Percentiles rank a stretch among this genome's conserved stretches.
These are phyloP conservation scores for Aspergillus cristatus DNA, from an alignment of 495 filamentous ascomycete species.

Conservation along the genomic window DNA sequence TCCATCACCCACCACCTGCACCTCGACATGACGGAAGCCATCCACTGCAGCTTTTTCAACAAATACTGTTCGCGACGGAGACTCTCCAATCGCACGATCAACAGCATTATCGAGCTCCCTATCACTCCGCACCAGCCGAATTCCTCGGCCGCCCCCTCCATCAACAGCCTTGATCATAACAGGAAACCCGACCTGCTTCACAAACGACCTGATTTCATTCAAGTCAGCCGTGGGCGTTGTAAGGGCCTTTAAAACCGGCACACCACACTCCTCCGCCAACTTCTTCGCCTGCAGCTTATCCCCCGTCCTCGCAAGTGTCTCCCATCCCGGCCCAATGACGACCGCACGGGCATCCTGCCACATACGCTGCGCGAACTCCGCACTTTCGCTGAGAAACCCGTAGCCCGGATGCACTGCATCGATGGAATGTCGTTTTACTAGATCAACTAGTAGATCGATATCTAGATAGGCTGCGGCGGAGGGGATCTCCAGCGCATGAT, in stretches of 20 bases:
- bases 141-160: constrained; percentile 44
- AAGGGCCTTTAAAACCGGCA: constrained; percentile 45
- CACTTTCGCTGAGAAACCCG: constrained; percentile 52
- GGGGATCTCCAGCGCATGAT: constrained; percentile 37
- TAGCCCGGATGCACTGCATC: constrained; percentile 54
- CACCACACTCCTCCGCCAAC: constrained; percentile 43
- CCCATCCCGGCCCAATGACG: constrained; percentile 47
- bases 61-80: constrained; percentile 43
- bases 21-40: constrained; percentile 47
- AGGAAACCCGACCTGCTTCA: constrained; percentile 37
- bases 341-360: constrained; percentile 37
- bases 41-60: constrained; percentile 43
- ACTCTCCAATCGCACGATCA: constrained; percentile 37
- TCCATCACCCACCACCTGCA: constrained; percentile 51
- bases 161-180: constrained; percentile 50
- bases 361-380: constrained; percentile 44
- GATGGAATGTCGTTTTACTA: constrained; percentile 40
- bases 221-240: constrained; percentile 29
- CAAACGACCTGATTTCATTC: constrained; percentile 34
- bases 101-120: constrained; percentile 33
- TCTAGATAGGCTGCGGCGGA: constrained; percentile 44
- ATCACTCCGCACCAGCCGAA: constrained; percentile 30
- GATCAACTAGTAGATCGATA: constrained; percentile 33
- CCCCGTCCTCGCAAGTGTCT: constrained; percentile 41
- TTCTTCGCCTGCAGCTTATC: constrained; percentile 48